A percentile compares a stretch with the other conserved stretches of the same genome.
These are phyloP conservation scores for Hericium erinaceus DNA, from an alignment of 768 basidiomycete genomes.

Conservation along the genomic window DNA sequence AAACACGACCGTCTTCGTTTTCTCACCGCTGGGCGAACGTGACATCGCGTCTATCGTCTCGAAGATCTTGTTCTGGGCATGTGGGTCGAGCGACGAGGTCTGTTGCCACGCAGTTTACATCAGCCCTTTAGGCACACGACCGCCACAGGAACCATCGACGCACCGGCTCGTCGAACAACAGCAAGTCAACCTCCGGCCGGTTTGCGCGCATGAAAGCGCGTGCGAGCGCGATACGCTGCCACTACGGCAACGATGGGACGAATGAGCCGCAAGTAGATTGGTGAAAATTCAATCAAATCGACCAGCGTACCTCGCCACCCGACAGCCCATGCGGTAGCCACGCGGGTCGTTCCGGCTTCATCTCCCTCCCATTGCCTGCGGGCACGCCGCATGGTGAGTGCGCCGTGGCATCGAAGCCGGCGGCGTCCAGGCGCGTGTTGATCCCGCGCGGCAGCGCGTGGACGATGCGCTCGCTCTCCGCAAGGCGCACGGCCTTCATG, in stretches of 20 bases:
- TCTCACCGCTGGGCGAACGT: conserved; percentile 43
- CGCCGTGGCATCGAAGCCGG: conserved; percentile 40
- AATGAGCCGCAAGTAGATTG: not conserved
- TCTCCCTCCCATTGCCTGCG: conserved; percentile 23
- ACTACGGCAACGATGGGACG: conserved; percentile 33
- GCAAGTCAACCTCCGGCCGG: conserved; percentile 64
- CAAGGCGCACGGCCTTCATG: conserved; percentile 56
- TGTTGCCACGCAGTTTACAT: conserved; percentile 19
- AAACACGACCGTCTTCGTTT: conserved; percentile 67
- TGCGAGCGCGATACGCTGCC: conserved; percentile 82
- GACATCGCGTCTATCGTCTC: conserved; percentile 65
- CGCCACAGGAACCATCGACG: conserved; percentile 17
- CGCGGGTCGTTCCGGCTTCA: conserved; percentile 18
- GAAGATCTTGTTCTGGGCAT: conserved; percentile 73
- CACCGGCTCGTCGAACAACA: conserved; percentile 82
- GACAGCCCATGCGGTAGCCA: conserved; percentile 58
- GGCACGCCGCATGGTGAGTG: conserved; percentile 26
- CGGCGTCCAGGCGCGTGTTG: conserved; percentile 60
- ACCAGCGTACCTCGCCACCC: conserved; percentile 64
- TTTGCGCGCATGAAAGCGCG: conserved; percentile 81
- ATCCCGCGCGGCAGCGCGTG: conserved; percentile 61
- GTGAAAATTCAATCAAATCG: not conserved
- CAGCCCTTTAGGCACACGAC: not conserved
- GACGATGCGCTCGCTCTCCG: conserved; percentile 61
- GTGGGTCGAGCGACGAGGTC: conserved; percentile 75